A percentile compares a stretch with the other conserved stretches of the same genome.
phyloP scores from a whole-genome alignment of 139 green algal species.

The Nannochloris sp. region DNA sequence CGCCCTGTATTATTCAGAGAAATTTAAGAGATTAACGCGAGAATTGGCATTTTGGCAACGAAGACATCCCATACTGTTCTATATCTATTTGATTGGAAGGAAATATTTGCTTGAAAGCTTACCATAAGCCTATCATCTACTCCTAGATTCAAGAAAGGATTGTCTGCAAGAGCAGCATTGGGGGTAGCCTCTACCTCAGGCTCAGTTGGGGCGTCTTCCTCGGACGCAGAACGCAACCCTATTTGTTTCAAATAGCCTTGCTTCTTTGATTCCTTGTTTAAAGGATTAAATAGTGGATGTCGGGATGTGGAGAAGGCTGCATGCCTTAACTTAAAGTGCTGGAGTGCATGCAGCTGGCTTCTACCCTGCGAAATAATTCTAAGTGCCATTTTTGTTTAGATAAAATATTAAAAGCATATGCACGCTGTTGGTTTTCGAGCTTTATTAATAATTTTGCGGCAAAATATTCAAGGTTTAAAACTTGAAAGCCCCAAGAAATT shows the following conservation, averaged over 20 bases:
- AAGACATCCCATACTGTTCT: too few species aligned
- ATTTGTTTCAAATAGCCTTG: not conserved
- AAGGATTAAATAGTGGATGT: not conserved
- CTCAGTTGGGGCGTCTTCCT: not conserved
- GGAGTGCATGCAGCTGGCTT: not conserved
- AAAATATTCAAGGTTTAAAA: not conserved
- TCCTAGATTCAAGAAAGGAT: not conserved
- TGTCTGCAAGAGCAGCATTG: not conserved
- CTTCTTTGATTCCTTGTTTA: not conserved
- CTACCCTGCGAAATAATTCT: not conserved
- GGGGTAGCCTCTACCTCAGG: not conserved
- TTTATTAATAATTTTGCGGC: not conserved
- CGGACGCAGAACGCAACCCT: not conserved
- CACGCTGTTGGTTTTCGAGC: not conserved
- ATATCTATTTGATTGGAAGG: too few species aligned
- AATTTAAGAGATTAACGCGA: too few species aligned
- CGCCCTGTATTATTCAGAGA: too few species aligned
- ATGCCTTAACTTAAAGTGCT: not conserved
- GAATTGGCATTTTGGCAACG: too few species aligned
- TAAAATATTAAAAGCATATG: not conserved
- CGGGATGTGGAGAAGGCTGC: not conserved
- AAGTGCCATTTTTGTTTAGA: not conserved
- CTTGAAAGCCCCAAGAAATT: too few species aligned
- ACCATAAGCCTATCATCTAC: not conserved
- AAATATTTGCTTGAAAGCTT: not conserved